phyloP scores from a whole-genome alignment of 306 rosid species.

The Malus fusca region DNA sequence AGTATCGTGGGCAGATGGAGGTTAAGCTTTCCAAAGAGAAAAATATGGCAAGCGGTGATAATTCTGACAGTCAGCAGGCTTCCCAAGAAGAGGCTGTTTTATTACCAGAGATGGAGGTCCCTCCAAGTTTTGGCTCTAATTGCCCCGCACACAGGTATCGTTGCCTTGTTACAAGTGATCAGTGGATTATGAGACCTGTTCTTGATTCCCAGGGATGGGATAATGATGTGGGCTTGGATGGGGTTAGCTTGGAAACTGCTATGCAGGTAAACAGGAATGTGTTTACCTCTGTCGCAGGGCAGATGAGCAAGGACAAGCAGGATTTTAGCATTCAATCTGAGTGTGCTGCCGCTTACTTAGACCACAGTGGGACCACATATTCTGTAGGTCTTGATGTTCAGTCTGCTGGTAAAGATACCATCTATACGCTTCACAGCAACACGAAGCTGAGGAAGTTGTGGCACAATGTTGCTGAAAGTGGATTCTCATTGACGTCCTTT shows the following conservation, averaged over 20 bases:
- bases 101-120: slow-evolving; percentile 83
- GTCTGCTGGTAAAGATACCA: slow-evolving; percentile 60
- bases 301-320: slow-evolving; percentile 76
- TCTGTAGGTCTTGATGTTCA: slow-evolving; percentile 78
- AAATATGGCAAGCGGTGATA: slow-evolving; percentile 22
- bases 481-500: slow-evolving; percentile 73
- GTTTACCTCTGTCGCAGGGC: slow-evolving; percentile 56
- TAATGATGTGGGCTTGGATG: slow-evolving; percentile 90
- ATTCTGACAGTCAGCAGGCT: slow-evolving; percentile 45
- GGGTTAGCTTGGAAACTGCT: slow-evolving; percentile 72
- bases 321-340: slow-evolving; percentile 74
- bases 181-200: slow-evolving; percentile 85
- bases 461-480: slow-evolving; percentile 64
- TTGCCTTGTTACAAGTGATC: slow-evolving; percentile 55
- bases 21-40: slow-evolving; percentile 32
- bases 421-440: slow-evolving; percentile 58
- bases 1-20: slow-evolving; percentile 44
- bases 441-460: slow-evolving; percentile 54
- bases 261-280: slow-evolving; percentile 44
- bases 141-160: slow-evolving; percentile 71
- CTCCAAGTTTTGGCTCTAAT: slow-evolving; percentile 65
- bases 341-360: slow-evolving; percentile 64
- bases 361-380: slow-evolving; percentile 51
- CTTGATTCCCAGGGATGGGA: slow-evolving; percentile 97
- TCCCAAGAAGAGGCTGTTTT: slow-evolving; percentile 51